phyloP scores from a whole-genome alignment of 306 rosid species.

The Pyrus pyrifolia region DNA sequence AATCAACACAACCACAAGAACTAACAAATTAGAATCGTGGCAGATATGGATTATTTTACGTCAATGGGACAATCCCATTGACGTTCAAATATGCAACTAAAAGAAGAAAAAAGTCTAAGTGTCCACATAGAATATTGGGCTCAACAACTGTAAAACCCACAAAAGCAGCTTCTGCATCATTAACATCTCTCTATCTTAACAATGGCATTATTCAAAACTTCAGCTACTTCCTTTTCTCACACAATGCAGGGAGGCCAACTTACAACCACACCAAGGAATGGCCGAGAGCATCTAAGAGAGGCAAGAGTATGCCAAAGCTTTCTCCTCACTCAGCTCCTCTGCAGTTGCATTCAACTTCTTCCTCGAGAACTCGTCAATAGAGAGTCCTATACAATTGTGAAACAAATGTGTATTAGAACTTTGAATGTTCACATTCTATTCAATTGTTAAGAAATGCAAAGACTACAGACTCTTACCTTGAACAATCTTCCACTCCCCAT shows the following conservation, averaged over 20 bases:
- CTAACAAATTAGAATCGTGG: background rate
- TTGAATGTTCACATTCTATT: background rate
- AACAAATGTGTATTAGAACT: background rate
- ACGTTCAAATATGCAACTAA: background rate
- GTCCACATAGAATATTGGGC: slow-evolving; percentile 14
- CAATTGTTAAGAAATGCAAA: background rate
- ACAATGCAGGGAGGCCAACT: slow-evolving; percentile 9
- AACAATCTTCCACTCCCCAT: slow-evolving; percentile 92
- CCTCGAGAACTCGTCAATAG: slow-evolving; percentile 80
- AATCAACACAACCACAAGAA: background rate
- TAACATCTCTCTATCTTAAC: slow-evolving; percentile 26
- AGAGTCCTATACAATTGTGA: slow-evolving; percentile 45
- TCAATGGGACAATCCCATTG: background rate
- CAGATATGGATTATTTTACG: background rate
- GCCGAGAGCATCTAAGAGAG: slow-evolving; percentile 37
- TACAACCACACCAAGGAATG: background rate
- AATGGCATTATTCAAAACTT: slow-evolving; percentile 53
- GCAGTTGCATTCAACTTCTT: slow-evolving; percentile 84
- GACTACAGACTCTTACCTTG: slow-evolving; percentile 51
- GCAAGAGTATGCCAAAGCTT: slow-evolving; percentile 90
- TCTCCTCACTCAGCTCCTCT: slow-evolving; percentile 78
- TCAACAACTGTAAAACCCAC: slow-evolving; percentile 20
- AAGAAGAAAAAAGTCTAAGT: slow-evolving; percentile 9
- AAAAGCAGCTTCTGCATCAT: slow-evolving; percentile 31
- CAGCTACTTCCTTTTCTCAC: slow-evolving; percentile 12